A percentile compares a stretch with the other conserved stretches of the same genome.
Conservation (phyloP, 192 early-diverging fungal genomes). For the Mortierella hygrophila region DNA sequence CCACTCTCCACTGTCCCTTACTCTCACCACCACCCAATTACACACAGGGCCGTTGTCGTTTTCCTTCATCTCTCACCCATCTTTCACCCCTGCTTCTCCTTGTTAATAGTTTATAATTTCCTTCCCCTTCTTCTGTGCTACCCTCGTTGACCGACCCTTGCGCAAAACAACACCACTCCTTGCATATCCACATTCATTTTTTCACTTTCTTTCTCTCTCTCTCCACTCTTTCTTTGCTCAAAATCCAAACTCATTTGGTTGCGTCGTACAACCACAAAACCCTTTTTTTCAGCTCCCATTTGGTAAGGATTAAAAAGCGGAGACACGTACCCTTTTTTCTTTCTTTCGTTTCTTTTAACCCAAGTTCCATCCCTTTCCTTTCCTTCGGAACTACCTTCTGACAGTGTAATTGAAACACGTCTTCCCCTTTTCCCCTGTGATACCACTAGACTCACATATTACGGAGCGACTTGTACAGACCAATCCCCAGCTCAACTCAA, state of each 20-base stretch:
- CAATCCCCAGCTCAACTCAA: background rate
- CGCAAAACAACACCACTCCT: background rate
- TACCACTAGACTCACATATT: slow-evolving; percentile 4
- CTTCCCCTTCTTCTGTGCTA: background rate
- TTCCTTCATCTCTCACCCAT: background rate
- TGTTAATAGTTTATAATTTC: background rate
- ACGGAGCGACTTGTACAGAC: background rate
- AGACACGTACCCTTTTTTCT: too few relatives aligned
- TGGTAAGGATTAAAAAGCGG: background rate
- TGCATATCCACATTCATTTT: slow-evolving; percentile 8
- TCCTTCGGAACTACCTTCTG: background rate
- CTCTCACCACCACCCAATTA: background rate
- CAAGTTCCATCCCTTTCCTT: background rate
- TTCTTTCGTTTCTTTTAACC: background rate
- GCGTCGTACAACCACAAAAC: background rate
- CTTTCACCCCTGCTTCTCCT: background rate
- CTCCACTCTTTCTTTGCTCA: background rate
- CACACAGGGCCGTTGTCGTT: background rate
- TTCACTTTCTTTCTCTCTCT: background rate
- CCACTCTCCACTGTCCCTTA: background rate
- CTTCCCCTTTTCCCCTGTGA: background rate
- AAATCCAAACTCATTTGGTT: too few relatives aligned
- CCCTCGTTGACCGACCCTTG: background rate
- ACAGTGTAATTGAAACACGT: background rate
- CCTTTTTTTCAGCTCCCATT: background rate